A percentile compares a stretch with the other conserved stretches of the same genome.
These are phyloP conservation scores for Brassica juncea DNA, from an alignment of 345 rosid genomes.

Conservation along the genomic window DNA sequence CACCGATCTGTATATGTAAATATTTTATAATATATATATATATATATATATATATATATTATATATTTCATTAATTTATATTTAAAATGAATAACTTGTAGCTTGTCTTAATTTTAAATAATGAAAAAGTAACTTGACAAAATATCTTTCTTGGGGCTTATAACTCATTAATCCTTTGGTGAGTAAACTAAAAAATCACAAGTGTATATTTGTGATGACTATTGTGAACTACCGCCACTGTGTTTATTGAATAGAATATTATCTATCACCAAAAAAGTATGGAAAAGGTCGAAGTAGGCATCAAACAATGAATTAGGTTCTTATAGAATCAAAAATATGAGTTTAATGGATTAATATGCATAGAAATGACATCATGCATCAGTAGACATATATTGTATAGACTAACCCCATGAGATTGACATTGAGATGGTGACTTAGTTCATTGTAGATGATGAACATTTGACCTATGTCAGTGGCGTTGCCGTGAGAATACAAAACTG, in stretches of 20 bases:
- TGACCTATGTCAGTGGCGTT: conserved; percentile 93
- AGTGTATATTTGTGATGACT: neutral
- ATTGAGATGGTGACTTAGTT: conserved; percentile 73
- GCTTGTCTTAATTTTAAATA: neutral
- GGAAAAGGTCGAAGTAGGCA: neutral
- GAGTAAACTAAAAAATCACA: neutral
- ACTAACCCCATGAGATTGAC: conserved; percentile 86
- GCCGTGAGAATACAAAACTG: conserved; percentile 87
- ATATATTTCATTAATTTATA: no score
- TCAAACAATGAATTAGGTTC: neutral
- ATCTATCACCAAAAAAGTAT: neutral
- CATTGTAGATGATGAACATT: conserved; percentile 63
- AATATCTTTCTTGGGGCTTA: neutral
- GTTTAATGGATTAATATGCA: neutral
- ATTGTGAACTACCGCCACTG: conserved; percentile 15
- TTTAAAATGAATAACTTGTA: neutral
- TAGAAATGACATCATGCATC: neutral
- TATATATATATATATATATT: no score
- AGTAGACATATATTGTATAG: neutral
- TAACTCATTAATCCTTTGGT: neutral
- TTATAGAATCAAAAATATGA: neutral
- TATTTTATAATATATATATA: no score
- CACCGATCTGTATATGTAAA: neutral
- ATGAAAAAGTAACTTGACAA: neutral
- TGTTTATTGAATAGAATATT: neutral